Evolutionary conservation across 2,329 filamentous ascomycete species (phyloP), one percentile per base, ranked within the genome.

Genomic region (Zymoseptoria pseudotritici): DNA sequence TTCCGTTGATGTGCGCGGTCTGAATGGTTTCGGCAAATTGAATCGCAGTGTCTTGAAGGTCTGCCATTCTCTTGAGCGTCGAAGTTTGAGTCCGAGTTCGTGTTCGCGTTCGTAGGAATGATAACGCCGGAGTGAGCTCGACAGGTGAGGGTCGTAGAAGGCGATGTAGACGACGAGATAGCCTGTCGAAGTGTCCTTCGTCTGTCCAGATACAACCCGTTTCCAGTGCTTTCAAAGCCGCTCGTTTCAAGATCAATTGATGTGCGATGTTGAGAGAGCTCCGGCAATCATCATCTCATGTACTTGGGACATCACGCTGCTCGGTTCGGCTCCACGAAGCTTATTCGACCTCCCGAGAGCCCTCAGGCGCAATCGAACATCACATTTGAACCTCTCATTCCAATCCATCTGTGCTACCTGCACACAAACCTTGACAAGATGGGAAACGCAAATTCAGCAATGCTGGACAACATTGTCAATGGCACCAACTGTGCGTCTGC

Each of bases 401-500:
- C 36, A 11, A 17, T 6, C 4, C 11, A 46, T 2, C 36, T n/a
- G 36, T 46, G 36, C 36, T 17, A 46, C 36, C 36, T 17, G 36
- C 13, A 17, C 36, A 46, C 13, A 3, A 46, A 46, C 36, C 36
- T 63, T 66, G 71, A 64, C 73, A 73, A 65, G 13, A 82, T 82
- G 79, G 79, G 79, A 52, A 80, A 81, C 67, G 80, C 82, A 63
- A 83, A 82, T 66, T 82, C 82, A 17, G 81, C 84, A 68, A 87
- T 97, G 74, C 83, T 97, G 76, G 93, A 97, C 78, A 94, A 89
- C 78, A 97, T 99, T 71, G 92, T 97, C 75, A 90, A 95, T 73
- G 91, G 89, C 70, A 94, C 92, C 69, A 99, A 99, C 81, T 99
- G 93, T 97, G 80, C 67, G 85, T 76, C 53, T 17, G 58, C 53